These are phyloP conservation scores for Pugionium cornutum DNA, from an alignment of 345 rosid species.

Conservation along the genomic window DNA sequence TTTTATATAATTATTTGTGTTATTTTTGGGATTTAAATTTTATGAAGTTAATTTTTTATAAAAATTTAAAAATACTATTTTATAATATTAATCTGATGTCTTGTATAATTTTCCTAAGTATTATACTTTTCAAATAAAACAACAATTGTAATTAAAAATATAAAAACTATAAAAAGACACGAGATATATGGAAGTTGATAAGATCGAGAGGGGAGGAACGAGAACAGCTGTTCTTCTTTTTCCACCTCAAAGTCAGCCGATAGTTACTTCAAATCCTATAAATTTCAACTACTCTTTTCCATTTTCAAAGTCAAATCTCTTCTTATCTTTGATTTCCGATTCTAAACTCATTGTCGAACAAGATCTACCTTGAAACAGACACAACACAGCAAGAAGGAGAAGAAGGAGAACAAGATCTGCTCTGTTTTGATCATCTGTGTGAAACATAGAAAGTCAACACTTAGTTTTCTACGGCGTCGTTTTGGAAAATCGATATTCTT, in stretches of 20 bases:
- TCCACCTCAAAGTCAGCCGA: constrained; percentile 33
- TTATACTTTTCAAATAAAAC: background rate
- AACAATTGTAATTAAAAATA: background rate
- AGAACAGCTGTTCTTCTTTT: constrained; percentile 32
- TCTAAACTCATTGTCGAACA: background rate
- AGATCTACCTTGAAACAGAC: constrained; percentile 21
- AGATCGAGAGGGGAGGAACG: constrained; percentile 33
- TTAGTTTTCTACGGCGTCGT: constrained; percentile 26
- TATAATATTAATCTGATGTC: too few species aligned
- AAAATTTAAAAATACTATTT: too few species aligned
- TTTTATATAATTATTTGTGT: too few species aligned
- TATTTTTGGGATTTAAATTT: too few species aligned
- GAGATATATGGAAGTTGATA: constrained; percentile 40
- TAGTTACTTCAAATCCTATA: constrained; percentile 32
- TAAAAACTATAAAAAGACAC: constrained; percentile 34
- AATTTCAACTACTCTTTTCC: constrained; percentile 25
- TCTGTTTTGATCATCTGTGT: constrained; percentile 27
- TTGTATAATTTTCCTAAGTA: too few species aligned
- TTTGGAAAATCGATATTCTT: background rate
- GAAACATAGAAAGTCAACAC: constrained; percentile 32
- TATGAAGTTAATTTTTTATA: too few species aligned
- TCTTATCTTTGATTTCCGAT: background rate
- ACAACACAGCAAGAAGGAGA: background rate
- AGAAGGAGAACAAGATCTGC: constrained; percentile 24
- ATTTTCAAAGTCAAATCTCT: constrained; percentile 19